Conservation (phyloP, 352 stramenopile genomes). For the Pythium angustatum region DNA sequence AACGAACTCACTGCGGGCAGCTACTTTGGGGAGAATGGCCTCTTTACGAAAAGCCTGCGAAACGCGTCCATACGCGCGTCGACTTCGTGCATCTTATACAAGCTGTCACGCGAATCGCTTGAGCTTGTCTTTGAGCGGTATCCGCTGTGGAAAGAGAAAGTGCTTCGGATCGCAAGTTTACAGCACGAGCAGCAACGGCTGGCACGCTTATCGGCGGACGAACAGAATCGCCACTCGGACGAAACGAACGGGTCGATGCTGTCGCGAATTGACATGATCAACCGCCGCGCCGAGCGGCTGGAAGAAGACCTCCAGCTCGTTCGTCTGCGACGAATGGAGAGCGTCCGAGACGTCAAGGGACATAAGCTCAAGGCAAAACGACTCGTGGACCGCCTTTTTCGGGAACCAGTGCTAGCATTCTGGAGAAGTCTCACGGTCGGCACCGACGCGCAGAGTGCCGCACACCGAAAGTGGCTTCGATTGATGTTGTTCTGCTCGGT, state of each 20-base stretch:
- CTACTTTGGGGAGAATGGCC: constrained; percentile 46
- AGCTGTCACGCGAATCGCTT: constrained; percentile 43
- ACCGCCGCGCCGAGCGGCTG: constrained; percentile 29
- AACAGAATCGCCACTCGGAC: constrained; percentile 26
- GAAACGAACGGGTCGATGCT: constrained; percentile 26
- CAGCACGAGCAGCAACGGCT: constrained; percentile 39
- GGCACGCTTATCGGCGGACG: constrained; percentile 19
- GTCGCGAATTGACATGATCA: constrained; percentile 31
- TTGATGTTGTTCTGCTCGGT: constrained; percentile 36
- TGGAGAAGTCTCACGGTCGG: constrained; percentile 28
- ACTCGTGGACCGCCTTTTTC: background rate
- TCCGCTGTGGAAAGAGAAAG: constrained; percentile 45
- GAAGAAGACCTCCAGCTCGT: constrained; percentile 38
- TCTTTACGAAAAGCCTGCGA: constrained; percentile 40
- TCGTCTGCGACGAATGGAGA: constrained; percentile 26
- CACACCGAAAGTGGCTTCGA: constrained; percentile 49
- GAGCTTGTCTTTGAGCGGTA: constrained; percentile 51
- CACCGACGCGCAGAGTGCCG: constrained; percentile 40
- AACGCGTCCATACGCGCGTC: constrained; percentile 42
- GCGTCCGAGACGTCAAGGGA: background rate
- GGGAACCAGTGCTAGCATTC: constrained; percentile 1
- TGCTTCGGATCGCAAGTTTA: constrained; percentile 41
- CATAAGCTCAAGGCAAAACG: background rate
- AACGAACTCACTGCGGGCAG: constrained; percentile 38
- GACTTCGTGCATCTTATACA: constrained; percentile 54